phyloP scores from a whole-genome alignment of 208 protist genomes.

The Wallacemonas rigidus region DNA sequence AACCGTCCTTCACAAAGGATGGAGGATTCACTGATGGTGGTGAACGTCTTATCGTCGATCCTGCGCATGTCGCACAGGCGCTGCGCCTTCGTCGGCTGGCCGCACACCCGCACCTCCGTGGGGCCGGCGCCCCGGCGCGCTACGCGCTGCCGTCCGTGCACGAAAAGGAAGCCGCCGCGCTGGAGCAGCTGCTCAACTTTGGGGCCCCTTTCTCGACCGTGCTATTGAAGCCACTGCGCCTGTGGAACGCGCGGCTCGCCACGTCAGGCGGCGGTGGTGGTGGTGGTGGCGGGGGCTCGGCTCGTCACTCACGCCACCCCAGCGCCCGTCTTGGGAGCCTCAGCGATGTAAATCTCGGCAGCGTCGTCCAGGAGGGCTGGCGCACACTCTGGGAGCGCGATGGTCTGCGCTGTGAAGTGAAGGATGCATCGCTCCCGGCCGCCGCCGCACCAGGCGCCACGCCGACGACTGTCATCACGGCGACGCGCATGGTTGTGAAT shows the following conservation, averaged over 20 bases:
- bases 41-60: background rate
- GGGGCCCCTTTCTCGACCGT: slow-evolving; percentile 33
- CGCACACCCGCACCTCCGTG: slow-evolving; percentile 11
- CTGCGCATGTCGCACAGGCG: background rate
- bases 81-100: slow-evolving; percentile 3
- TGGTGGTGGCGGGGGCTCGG: background rate
- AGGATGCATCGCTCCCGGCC: background rate
- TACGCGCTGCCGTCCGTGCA: slow-evolving; percentile 24
- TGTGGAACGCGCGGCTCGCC: slow-evolving; percentile 12
- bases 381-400: slow-evolving; percentile 15
- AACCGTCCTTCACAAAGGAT: too few species aligned
- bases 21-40: background rate
- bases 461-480: slow-evolving; percentile 9
- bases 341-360: background rate
- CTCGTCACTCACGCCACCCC: slow-evolving; percentile 10
- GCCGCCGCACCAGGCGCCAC: background rate
- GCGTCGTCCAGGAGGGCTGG: slow-evolving; percentile 12
- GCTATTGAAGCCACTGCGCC: slow-evolving; percentile 28
- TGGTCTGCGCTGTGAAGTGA: slow-evolving; percentile 27
- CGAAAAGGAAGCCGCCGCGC: slow-evolving; percentile 19
- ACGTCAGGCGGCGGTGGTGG: background rate
- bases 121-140: slow-evolving; percentile 2
- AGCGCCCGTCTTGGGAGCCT: slow-evolving; percentile 3
- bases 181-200: slow-evolving; percentile 32
- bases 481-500: slow-evolving; percentile 34